Conservation (phyloP, 2,329 filamentous ascomycete species). For the Fusarium graminum region DNA sequence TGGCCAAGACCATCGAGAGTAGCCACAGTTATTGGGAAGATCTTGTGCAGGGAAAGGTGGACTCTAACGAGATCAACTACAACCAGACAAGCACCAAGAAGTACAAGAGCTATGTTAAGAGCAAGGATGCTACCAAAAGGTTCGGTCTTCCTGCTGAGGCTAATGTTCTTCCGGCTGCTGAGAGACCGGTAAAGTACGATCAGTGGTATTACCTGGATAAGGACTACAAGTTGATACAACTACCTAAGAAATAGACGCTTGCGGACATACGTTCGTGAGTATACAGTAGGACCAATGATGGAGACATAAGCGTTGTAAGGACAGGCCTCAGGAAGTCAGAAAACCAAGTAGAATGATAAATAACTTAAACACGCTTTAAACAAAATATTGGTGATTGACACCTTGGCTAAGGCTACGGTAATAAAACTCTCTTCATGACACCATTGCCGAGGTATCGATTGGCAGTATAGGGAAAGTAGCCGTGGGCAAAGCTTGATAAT, state of each 20-base stretch:
- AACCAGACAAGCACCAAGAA: constrained; percentile 56
- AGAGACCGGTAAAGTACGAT: constrained; percentile 52
- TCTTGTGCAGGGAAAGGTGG: constrained; percentile 55
- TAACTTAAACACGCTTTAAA: too few species aligned
- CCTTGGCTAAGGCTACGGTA: too few species aligned
- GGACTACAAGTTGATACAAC: constrained; percentile 50
- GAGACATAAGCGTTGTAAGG: neutral
- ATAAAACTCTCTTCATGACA: neutral
- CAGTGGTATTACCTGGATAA: constrained; percentile 56
- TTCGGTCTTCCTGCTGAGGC: constrained; percentile 52
- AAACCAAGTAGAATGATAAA: too few species aligned
- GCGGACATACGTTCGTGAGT: constrained; percentile 50
- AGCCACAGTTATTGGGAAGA: constrained; percentile 58
- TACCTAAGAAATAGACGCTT: constrained; percentile 55
- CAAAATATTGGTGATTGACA: too few species aligned
- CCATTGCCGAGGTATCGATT: neutral
- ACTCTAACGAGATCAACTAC: constrained; percentile 56
- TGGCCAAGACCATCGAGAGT: constrained; percentile 51
- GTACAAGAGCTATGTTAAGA: constrained; percentile 52
- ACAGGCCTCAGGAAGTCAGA: neutral
- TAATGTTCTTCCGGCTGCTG: constrained; percentile 49
- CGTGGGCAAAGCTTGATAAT: constrained; percentile 1
- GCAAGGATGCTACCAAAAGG: constrained; percentile 49
- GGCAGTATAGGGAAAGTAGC: neutral
- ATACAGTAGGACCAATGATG: neutral